phyloP scores from a whole-genome alignment of 1,284 basidiomycete species.

The Cutaneotrichosporon sp. region DNA sequence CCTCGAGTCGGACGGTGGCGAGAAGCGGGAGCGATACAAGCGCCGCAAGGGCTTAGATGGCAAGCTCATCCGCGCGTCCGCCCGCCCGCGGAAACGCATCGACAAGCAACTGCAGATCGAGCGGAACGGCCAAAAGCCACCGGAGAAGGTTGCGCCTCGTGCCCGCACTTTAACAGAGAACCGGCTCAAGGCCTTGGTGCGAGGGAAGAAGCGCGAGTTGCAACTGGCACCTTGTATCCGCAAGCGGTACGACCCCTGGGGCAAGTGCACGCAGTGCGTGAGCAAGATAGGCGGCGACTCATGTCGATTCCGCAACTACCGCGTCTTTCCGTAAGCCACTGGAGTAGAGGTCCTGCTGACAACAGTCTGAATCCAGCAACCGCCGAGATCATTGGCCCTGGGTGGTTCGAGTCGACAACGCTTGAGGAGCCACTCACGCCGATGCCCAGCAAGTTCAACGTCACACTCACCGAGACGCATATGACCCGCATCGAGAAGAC shows the following conservation, averaged over 20 bases:
- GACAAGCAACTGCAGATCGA: conserved; percentile 23
- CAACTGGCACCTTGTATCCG: conserved; percentile 41
- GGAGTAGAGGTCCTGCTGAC: neutral
- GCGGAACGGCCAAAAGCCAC: conserved; percentile 21
- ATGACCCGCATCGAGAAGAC: conserved; percentile 54
- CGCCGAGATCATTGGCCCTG: conserved; percentile 36
- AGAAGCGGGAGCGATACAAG: conserved; percentile 20
- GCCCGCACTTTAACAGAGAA: conserved; percentile 27
- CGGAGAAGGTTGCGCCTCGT: conserved; percentile 35
- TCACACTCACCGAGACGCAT: conserved; percentile 30
- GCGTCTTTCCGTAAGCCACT: conserved; percentile 44
- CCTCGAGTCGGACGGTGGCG: conserved; percentile 9
- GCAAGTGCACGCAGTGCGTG: conserved; percentile 49
- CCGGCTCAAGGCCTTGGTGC: conserved; percentile 27
- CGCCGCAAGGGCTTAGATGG: conserved; percentile 23
- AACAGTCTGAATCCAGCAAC: conserved; percentile 40
- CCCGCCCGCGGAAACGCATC: conserved; percentile 19
- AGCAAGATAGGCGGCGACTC: conserved; percentile 45
- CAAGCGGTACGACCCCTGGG: conserved; percentile 41
- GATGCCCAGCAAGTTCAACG: conserved; percentile 48
- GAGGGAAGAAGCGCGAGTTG: conserved; percentile 36
- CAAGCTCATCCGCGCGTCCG: conserved; percentile 17
- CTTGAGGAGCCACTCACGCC: conserved; percentile 32
- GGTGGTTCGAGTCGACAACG: conserved; percentile 42
- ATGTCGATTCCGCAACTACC: conserved; percentile 48